Conservation (phyloP, 2,329 filamentous ascomycete genomes). For the Colletotrichum brevisporum region DNA sequence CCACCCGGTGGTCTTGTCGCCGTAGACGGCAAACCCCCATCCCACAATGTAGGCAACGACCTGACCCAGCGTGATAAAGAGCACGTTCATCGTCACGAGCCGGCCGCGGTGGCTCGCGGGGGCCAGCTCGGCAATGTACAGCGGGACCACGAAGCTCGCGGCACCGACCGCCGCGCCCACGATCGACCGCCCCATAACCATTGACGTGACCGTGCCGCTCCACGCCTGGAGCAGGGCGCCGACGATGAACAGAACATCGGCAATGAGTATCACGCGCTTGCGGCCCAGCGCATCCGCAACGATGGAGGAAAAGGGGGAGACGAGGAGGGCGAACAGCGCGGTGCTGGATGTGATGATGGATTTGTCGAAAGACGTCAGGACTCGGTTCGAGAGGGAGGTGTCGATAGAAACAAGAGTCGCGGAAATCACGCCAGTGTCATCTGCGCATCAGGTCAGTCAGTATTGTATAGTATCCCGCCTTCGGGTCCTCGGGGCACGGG, state of each 20-base stretch:
- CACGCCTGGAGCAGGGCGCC: conserved; percentile 77
- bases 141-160: conserved; percentile 84
- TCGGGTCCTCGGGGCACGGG: background rate
- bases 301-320: conserved; percentile 75
- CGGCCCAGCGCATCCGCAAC: conserved; percentile 74
- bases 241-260: conserved; percentile 76
- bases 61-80: conserved; percentile 91
- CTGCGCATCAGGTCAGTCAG: conserved; percentile 50
- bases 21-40: conserved; percentile 77
- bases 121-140: conserved; percentile 91
- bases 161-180: conserved; percentile 82
- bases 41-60: conserved; percentile 90
- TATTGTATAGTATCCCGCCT: background rate
- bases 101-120: conserved; percentile 83
- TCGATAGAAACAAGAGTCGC: conserved; percentile 76
- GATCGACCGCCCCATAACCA: conserved; percentile 78
- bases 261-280: conserved; percentile 73
- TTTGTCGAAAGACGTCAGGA: conserved; percentile 75
- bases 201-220: conserved; percentile 69
- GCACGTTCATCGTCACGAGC: conserved; percentile 83
- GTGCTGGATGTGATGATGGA: conserved; percentile 80
- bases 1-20: conserved; percentile 75
- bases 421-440: conserved; percentile 79
- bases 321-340: conserved; percentile 74
- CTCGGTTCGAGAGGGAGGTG: conserved; percentile 68